A percentile compares a stretch with the other conserved stretches of the same genome.
Conservation (phyloP, 140 eudicot genomes). For the Stevia rebaudiana region DNA sequence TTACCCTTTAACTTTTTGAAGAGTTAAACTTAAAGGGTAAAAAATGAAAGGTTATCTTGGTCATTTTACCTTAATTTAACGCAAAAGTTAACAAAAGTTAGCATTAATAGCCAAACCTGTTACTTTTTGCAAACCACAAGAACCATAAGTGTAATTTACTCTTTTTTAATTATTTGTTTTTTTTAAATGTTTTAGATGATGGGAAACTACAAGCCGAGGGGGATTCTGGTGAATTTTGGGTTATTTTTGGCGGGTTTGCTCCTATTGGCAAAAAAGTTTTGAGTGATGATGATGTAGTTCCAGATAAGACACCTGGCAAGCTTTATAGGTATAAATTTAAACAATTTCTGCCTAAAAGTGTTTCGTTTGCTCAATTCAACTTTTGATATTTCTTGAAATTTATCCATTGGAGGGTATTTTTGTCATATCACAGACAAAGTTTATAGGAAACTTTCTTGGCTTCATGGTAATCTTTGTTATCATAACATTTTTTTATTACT, state of each 20-base stretch:
- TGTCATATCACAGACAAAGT: background rate
- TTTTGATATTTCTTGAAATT: conserved; percentile 3
- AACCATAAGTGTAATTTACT: no score
- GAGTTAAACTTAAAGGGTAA: no score
- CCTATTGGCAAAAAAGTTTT: conserved; percentile 88
- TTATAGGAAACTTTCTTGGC: background rate
- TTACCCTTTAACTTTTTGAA: no score
- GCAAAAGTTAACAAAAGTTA: no score
- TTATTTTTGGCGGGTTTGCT: conserved; percentile 98
- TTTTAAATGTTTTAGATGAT: conserved; percentile 89
- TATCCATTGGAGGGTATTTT: no score
- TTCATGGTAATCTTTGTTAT: background rate
- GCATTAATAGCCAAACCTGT: no score
- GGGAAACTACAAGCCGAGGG: conserved; percentile 93
- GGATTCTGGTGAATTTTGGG: conserved; percentile 99
- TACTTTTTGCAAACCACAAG: no score
- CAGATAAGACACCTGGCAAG: conserved; percentile 70
- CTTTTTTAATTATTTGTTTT: no score
- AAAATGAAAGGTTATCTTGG: no score
- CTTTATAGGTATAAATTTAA: conserved; percentile 70
- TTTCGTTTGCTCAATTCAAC: background rate
- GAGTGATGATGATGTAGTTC: conserved; percentile 83
- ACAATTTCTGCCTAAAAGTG: no score
- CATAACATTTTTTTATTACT: background rate
- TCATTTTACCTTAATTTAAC: no score